Evolutionary conservation across 805 yeast species (phyloP).

Genomic region (Candida cerambycidarum): DNA sequence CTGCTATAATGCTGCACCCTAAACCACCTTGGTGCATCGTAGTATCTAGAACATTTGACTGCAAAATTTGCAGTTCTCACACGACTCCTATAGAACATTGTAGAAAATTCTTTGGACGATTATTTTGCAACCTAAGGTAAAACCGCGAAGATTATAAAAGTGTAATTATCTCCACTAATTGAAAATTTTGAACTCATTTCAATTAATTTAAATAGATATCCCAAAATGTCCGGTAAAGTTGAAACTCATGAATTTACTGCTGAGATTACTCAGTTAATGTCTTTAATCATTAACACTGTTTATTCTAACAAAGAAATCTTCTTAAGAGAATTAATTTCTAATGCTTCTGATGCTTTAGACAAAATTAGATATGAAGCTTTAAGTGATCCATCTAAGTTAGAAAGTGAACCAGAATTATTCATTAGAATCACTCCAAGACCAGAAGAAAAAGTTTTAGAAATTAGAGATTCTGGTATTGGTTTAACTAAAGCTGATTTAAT

Average conservation of each 20-base stretch:
- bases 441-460: slow-evolving; percentile 90
- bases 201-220: neutral
- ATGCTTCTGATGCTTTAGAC: slow-evolving; percentile 98
- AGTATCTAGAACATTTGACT: neutral
- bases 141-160: slow-evolving; percentile 6
- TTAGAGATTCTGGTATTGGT: slow-evolving; percentile 99
- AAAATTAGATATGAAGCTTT: slow-evolving; percentile 97
- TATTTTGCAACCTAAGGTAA: neutral
- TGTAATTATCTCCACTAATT: slow-evolving; percentile 5
- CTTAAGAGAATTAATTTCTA: slow-evolving; percentile 97
- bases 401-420: slow-evolving; percentile 93
- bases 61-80: slow-evolving; percentile 4
- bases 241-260: slow-evolving; percentile 98
- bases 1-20: too few species aligned
- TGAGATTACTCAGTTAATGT: slow-evolving; percentile 99
- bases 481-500: slow-evolving; percentile 99
- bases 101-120: slow-evolving; percentile 17
- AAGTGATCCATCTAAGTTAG: slow-evolving; percentile 87
- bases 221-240: slow-evolving; percentile 52
- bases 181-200: slow-evolving; percentile 1
- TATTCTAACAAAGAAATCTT: slow-evolving; percentile 99
- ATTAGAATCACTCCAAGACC: slow-evolving; percentile 97
- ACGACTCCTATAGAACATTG: slow-evolving; percentile 14
- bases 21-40: too few species aligned
- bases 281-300: slow-evolving; percentile 99